Evolutionary conservation across 2,329 filamentous ascomycete genomes (phyloP).

Genomic region (Alternaria sp.): DNA sequence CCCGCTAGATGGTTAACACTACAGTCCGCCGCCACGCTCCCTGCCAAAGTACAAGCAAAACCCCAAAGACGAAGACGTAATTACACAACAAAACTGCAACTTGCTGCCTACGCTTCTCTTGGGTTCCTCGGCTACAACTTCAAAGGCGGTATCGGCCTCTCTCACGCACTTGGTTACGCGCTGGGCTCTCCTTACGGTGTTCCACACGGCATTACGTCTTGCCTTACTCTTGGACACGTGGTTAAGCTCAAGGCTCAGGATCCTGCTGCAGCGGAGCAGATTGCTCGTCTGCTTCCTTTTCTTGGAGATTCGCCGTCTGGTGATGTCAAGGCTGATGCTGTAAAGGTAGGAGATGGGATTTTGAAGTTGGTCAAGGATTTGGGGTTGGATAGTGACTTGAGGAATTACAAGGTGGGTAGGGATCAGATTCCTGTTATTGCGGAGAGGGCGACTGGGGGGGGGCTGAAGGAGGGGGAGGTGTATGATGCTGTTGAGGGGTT

Average conservation of each 20-base stretch:
- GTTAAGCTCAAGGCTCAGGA: slow-evolving; percentile 62
- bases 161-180: slow-evolving; percentile 60
- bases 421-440: slow-evolving; percentile 56
- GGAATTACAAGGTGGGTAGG: slow-evolving; percentile 55
- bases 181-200: slow-evolving; percentile 64
- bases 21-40: slow-evolving; percentile 56
- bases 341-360: slow-evolving; percentile 57
- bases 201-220: slow-evolving; percentile 65
- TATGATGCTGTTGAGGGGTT: slow-evolving; percentile 56
- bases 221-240: slow-evolving; percentile 63
- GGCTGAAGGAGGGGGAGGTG: slow-evolving; percentile 53
- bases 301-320: slow-evolving; percentile 53
- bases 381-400: slow-evolving; percentile 57
- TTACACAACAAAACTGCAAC: slow-evolving; percentile 61
- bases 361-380: slow-evolving; percentile 55
- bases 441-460: slow-evolving; percentile 56
- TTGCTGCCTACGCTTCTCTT: slow-evolving; percentile 62
- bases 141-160: slow-evolving; percentile 61
- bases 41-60: slow-evolving; percentile 59
- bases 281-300: slow-evolving; percentile 57
- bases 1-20: slow-evolving; percentile 59
- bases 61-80: slow-evolving; percentile 57
- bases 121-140: slow-evolving; percentile 62
- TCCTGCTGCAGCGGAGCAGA: slow-evolving; percentile 55
- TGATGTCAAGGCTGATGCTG: slow-evolving; percentile 55